Base-by-base conservation (phyloP, 2,329 filamentous ascomycete species). In the Pseudophaeomoniella oleicola region DNA sequence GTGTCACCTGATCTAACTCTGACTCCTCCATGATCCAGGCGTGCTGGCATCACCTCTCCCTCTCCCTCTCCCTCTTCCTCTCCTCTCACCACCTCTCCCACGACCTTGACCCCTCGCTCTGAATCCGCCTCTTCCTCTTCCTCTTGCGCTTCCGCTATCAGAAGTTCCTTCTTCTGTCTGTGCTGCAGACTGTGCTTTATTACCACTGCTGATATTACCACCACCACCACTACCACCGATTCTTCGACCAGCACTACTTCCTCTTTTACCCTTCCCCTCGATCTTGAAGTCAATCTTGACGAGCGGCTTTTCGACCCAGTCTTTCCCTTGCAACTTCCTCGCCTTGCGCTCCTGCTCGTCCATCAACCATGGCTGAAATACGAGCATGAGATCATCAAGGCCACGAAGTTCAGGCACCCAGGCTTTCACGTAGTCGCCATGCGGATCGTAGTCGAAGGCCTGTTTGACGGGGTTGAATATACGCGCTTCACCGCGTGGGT, bases 381-480 rank as follows among this genome's bases (percentile, higher is more conserved):
- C 58, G 30, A 81, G 35, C 37, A 42, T 55, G 36, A 44, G 45
- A 17, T 56, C 48, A 0, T 58, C 57, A 1, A 85, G 54, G 0
- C 60, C 52, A 2, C 67, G 62, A 16, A 85, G 51, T 51, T 88
- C 82, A 0, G 72, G 70, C 0, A 87, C 64, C 83, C 82, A 88
- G 2, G 69, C 62, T n/a, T 72, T 71, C 5, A 85, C 74, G 45
- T 84, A 88, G 4, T 67, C 60, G 2, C 79, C 82, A 0, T 74
- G 59, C 2, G 67, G 66, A 50, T 88, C 82, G 49, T 88, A 87
- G 44, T 86, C 80, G 31, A 81, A 72, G 0, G 75, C 78, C 52
- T 88, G 82, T 53, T 87, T 87, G 34, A 88, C 74, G 0, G 81
- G 81, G 48, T 88, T 88, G 64, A 87, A 87, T 11, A 81, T 71